Conservation (phyloP, 1,284 basidiomycete species). For the Malassezia furfur region DNA sequence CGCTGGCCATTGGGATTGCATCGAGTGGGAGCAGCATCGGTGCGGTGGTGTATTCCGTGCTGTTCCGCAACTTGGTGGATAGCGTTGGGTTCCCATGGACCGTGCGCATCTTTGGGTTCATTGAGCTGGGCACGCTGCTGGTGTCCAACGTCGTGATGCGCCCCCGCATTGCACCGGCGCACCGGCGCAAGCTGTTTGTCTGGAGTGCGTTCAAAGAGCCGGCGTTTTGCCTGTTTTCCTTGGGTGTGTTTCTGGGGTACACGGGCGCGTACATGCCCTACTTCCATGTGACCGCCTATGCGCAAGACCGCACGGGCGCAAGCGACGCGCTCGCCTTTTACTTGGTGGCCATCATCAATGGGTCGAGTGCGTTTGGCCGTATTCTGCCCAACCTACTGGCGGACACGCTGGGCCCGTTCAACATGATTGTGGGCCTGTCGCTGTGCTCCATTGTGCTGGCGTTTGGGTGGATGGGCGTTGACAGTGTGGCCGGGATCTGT, state of each 20-base stretch:
- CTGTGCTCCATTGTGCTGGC: slow-evolving; percentile 30
- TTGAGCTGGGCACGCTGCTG: slow-evolving; percentile 20
- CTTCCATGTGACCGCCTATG: slow-evolving; percentile 16
- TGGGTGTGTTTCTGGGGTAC: slow-evolving; percentile 3
- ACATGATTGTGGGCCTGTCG: slow-evolving; percentile 42
- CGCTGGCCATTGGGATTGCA: slow-evolving; percentile 25
- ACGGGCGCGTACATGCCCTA: slow-evolving; percentile 18
- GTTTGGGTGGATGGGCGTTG: slow-evolving; percentile 19
- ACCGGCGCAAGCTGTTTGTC: slow-evolving; percentile 1
- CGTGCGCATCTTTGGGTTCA: slow-evolving; percentile 28
- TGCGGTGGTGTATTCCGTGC: slow-evolving; percentile 32
- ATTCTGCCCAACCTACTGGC: slow-evolving; percentile 45
- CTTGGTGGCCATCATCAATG: slow-evolving; percentile 32
- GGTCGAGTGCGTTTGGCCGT: slow-evolving; percentile 37
- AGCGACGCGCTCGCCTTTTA: slow-evolving; percentile 15
- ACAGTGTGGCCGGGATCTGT: slow-evolving; percentile 11
- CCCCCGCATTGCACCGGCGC: neutral
- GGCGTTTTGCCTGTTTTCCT: neutral
- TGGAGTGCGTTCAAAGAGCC: slow-evolving; percentile 11
- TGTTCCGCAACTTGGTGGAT: slow-evolving; percentile 20
- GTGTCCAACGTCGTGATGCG: slow-evolving; percentile 13
- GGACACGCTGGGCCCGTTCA: slow-evolving; percentile 44
- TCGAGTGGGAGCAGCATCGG: slow-evolving; percentile 29
- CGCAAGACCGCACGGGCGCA: neutral
- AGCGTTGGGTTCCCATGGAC: slow-evolving; percentile 31